Evolutionary conservation across 495 filamentous ascomycete species (phyloP).

Genomic region (Astrothelium subdiscretum): DNA sequence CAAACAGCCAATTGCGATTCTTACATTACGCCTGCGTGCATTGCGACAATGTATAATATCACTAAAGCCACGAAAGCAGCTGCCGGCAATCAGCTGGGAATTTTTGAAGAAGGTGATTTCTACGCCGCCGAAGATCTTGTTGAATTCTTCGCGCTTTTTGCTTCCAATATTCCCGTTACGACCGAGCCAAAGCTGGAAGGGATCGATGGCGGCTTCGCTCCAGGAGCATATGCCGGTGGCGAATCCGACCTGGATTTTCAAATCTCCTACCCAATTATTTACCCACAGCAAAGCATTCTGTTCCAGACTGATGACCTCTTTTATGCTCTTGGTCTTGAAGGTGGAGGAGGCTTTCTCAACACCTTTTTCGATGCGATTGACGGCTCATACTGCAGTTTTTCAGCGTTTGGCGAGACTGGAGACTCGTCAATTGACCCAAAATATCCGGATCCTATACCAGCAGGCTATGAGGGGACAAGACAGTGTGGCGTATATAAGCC

Average conservation of each 20-base stretch:
- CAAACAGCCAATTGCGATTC: slow-evolving; percentile 2
- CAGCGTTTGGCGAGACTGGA: slow-evolving; percentile 25
- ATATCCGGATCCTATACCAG: slow-evolving; percentile 33
- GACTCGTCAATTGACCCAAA: slow-evolving; percentile 25
- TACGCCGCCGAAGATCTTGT: slow-evolving; percentile 14
- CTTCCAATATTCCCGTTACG: slow-evolving; percentile 10
- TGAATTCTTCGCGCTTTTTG: slow-evolving; percentile 8
- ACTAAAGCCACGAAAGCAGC: neutral
- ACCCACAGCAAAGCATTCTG: slow-evolving; percentile 30
- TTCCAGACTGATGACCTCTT: slow-evolving; percentile 28
- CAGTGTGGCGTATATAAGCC: slow-evolving; percentile 40
- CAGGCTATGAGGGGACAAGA: slow-evolving; percentile 30
- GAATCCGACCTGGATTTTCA: slow-evolving; percentile 29
- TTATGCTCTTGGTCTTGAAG: slow-evolving; percentile 9
- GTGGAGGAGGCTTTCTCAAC: slow-evolving; percentile 24
- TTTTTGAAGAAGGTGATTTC: slow-evolving; percentile 14
- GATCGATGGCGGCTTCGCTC: slow-evolving; percentile 14
- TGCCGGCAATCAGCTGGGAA: slow-evolving; percentile 11
- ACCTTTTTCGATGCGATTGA: slow-evolving; percentile 37
- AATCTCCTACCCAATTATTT: slow-evolving; percentile 26
- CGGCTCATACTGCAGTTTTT: slow-evolving; percentile 30
- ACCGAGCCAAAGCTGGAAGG: slow-evolving; percentile 11
- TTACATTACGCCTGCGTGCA: slow-evolving; percentile 12
- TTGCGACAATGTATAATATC: slow-evolving; percentile 15
- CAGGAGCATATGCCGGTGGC: slow-evolving; percentile 9